Evolutionary conservation across 2,329 filamentous ascomycete species (phyloP), one percentile per base, ranked within the genome.

Genomic region (Colletotrichum zoysiae): DNA sequence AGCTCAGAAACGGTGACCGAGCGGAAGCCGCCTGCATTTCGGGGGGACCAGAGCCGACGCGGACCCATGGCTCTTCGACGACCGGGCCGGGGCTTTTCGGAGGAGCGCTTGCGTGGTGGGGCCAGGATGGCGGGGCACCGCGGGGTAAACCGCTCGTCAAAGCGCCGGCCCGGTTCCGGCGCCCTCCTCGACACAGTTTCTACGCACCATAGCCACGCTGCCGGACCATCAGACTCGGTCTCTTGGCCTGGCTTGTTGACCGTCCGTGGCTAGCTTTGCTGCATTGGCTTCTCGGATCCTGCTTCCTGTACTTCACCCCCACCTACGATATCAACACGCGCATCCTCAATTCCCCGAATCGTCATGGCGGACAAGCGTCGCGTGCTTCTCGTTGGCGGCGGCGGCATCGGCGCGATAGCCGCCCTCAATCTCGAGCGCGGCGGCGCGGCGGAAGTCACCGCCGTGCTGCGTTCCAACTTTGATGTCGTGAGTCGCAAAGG

Each of bases 391-490:
- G 79, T 90, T 18, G 88, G 89, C 26, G 81, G 82, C 12, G 89
- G 89, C 11, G 87, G 86, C 8, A 84, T 90, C 1, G 88, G 88
- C 33, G 85, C 87, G 0, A 87, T 90, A 75, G 85, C 86, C 4
- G 87, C 87, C 6, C 84, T 88, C 55, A 86, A 85, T 35, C 81
- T 91, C 23, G 85, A 90, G 76, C 76, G 79, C 7, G 86, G 86
- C 6, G 83, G 83, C 9, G 79, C 81, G 26, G 86, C 87, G n/a
- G 79, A 76, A 11, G 87, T 90, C 4, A 89, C 88, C 0, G 80
- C 85, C 0, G 85, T 90, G 0, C 79, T 89, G 48, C 83, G 89
- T 23, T 90, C 88, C 1, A 91, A 90, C 75, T 90, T 84, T 77
- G 78, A 81, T 0, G 79, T 78, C 0, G 88, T 88, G 12, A 75